Base-by-base conservation (phyloP, 108 stramenopile genomes). In the Cylindrotheca closterium region DNA sequence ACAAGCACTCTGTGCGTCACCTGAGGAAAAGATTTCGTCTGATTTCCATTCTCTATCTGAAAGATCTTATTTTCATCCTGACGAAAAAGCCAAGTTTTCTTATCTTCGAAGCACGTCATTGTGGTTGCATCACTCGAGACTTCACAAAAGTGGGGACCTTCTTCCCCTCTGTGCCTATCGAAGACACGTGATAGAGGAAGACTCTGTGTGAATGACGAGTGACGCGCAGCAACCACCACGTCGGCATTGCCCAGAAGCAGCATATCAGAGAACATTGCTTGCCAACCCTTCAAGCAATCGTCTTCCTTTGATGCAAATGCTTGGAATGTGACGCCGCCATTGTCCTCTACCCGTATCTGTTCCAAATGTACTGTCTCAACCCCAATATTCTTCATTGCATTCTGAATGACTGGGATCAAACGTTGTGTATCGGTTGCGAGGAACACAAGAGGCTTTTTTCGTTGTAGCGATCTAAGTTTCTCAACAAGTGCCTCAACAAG, bases 131-230 rank as follows among this genome's bases (percentile, higher is more conserved):
- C 26, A 26, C 52, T 63, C 10, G 67, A 63, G 1, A 74, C 68
- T 74, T 81, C 80, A 51, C 80, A 81, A 18, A 56, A 48, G 24
- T 33, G 45, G 1, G 22, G 5, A 1, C 63, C 19, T 19, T 58
- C 32, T 50, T 47, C 50, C 12, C 50, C 47, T 19, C 58, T 47
- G n/a, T 57, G 42, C 33, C 47, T 29, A 63, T 76, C 62, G 47
- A 82, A 75, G n/a, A 71, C 52, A 55, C 77, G 46, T 19, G 81
- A 57, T 25, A 82, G 17, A 54, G 81, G 77, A 52, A 82, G 31
- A 24, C 67, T 72, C 63, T 82, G 81, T 24, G 81, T 82, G 54
- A 82, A 82, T 3, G 77, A 62, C 7, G 74, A 75, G 26, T 75
- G 47, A 15, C 65, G 57, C 33, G 74, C 74, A 5, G 81, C 81